Conservation (phyloP, 371 early-diverging fungal species). For the Batkoa obscura region DNA sequence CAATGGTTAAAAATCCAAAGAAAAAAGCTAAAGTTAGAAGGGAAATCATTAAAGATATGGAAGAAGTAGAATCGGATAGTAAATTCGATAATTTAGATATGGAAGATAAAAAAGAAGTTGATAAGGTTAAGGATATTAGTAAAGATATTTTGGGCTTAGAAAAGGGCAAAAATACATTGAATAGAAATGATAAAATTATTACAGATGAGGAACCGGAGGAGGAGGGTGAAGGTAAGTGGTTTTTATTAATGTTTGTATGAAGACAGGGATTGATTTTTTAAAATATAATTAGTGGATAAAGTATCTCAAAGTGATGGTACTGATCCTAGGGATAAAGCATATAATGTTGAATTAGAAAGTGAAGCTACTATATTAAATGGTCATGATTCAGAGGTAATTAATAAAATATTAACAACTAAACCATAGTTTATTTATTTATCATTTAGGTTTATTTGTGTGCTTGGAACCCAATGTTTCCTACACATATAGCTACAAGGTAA, state of each 20-base stretch:
- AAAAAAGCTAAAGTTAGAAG: not conserved
- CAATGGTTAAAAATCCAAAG: not conserved
- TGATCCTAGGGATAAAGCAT: not conserved
- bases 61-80: not conserved
- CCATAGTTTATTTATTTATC: too few species aligned
- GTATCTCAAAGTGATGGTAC: not conserved
- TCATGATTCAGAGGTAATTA: constrained; percentile 38
- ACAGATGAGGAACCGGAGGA: not conserved
- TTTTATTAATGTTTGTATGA: not conserved
- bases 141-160: not conserved
- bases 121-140: not conserved
- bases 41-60: not conserved
- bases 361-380: constrained; percentile 28
- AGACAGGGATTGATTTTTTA: not conserved
- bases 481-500: constrained; percentile 68
- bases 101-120: not conserved
- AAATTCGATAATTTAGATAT: not conserved
- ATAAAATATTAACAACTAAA: not conserved
- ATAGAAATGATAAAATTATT: not conserved
- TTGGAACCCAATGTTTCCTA: constrained; percentile 58
- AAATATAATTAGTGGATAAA: not conserved
- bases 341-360: not conserved
- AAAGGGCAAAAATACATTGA: not conserved
- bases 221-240: not conserved
- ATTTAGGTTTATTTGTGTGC: constrained; percentile 47